phyloP scores from a whole-genome alignment of 805 yeast genomes.

The Ogataea chonburiensis region DNA sequence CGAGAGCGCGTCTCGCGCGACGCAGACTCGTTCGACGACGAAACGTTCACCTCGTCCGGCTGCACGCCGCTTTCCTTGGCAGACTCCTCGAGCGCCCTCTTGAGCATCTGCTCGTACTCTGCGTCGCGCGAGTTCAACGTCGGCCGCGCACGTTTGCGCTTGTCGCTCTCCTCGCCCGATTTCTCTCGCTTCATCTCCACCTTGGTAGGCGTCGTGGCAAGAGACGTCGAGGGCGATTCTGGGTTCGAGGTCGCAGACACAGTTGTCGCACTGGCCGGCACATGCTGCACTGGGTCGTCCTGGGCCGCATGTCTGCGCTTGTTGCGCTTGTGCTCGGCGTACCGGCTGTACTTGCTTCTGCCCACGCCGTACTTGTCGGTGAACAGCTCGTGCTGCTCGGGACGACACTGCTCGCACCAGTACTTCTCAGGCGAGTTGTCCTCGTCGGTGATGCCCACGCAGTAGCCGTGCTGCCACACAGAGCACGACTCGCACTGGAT shows the following conservation, averaged over 20 bases:
- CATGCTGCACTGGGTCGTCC: constrained; percentile 15
- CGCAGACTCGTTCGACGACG: constrained; percentile 31
- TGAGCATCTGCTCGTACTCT: constrained; percentile 36
- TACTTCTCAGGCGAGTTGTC: constrained; percentile 87
- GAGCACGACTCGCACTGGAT: constrained; percentile 88
- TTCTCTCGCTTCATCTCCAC: constrained; percentile 16
- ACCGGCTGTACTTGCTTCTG: constrained; percentile 48
- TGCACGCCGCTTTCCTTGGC: constrained; percentile 48
- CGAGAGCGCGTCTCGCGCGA: constrained; percentile 29
- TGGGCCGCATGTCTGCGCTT: constrained; percentile 28
- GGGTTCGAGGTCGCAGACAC: constrained; percentile 10
- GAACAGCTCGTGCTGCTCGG: constrained; percentile 68
- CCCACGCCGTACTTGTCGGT: constrained; percentile 46
- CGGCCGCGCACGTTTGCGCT: constrained; percentile 28
- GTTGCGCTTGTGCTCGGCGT: constrained; percentile 30
- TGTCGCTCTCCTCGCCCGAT: constrained; percentile 19
- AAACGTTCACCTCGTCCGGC: constrained; percentile 36
- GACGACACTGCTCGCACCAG: constrained; percentile 91
- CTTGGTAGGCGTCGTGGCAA: constrained; percentile 11
- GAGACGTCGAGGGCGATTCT: constrained; percentile 10
- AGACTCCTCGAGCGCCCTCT: constrained; percentile 54
- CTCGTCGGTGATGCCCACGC: constrained; percentile 80
- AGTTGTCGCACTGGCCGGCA: constrained; percentile 11
- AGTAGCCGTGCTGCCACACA: constrained; percentile 97
- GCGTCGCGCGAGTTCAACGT: constrained; percentile 31